These are phyloP conservation scores for Nemania serpens DNA, from an alignment of 2,329 filamentous ascomycete species.

Conservation along the genomic window DNA sequence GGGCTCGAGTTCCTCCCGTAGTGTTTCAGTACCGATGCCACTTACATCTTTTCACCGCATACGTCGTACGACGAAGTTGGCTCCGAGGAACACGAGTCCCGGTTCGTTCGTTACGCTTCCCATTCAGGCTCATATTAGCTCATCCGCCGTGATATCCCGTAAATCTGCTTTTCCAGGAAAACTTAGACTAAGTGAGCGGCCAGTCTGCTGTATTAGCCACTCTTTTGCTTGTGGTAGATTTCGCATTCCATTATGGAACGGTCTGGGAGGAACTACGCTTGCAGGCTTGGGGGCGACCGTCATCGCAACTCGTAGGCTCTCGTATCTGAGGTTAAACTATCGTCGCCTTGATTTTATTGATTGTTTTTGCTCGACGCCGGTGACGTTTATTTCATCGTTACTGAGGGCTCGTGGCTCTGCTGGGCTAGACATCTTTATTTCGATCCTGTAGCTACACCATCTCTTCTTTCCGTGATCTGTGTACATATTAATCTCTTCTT, in stretches of 20 bases:
- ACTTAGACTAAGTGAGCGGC: no score
- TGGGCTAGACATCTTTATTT: not conserved
- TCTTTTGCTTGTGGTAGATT: slow-evolving; percentile 34
- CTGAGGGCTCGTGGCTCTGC: no score
- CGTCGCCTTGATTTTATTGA: not conserved
- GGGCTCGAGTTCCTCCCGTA: no score
- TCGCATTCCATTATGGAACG: no score
- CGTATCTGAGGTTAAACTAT: not conserved
- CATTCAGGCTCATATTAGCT: no score
- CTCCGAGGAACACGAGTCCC: no score
- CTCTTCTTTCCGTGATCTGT: not conserved
- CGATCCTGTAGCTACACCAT: not conserved
- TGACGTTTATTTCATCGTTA: not conserved
- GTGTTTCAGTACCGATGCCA: no score
- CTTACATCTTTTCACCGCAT: no score
- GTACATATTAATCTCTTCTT: not conserved
- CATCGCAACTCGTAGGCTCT: slow-evolving; percentile 8
- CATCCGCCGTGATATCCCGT: no score
- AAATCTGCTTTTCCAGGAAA: no score
- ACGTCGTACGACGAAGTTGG: no score
- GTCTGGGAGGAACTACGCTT: slow-evolving; percentile 35
- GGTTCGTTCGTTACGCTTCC: no score
- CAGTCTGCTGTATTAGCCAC: slow-evolving; percentile 23
- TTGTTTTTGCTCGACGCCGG: not conserved
- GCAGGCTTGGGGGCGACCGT: slow-evolving; percentile 33